A percentile compares a stretch with the other conserved stretches of the same genome.
phyloP scores from a whole-genome alignment of 306 rosid species.

The Urtica urens region DNA sequence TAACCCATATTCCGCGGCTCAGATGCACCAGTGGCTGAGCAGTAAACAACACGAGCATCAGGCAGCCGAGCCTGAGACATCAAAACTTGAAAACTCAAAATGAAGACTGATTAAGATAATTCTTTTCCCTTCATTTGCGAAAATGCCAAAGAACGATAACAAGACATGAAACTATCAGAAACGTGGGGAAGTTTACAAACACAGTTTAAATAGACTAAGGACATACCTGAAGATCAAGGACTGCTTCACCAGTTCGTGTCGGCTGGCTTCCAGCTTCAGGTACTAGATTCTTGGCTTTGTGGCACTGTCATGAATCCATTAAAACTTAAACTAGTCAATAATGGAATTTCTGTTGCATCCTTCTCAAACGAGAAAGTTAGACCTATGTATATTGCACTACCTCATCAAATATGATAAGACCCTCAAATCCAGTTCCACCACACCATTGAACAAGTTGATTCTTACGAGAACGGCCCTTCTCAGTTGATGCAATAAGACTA shows the following conservation, averaged over 20 bases:
- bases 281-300: slow-evolving; percentile 96
- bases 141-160: too few relatives aligned
- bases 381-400: slow-evolving; percentile 21
- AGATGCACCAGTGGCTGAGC: slow-evolving; percentile 98
- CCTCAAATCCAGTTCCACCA: slow-evolving; percentile 69
- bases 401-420: slow-evolving; percentile 87
- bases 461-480: slow-evolving; percentile 89
- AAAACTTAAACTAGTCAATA: slow-evolving; percentile 18
- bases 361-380: not conserved
- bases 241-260: slow-evolving; percentile 98
- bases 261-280: slow-evolving; percentile 99
- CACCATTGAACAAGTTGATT: slow-evolving; percentile 98
- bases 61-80: slow-evolving; percentile 69
- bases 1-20: slow-evolving; percentile 99
- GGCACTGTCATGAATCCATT: slow-evolving; percentile 52
- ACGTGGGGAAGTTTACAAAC: not conserved
- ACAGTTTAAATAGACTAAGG: slow-evolving; percentile 8
- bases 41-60: slow-evolving; percentile 82
- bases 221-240: slow-evolving; percentile 86
- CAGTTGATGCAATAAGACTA: slow-evolving; percentile 96
- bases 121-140: not conserved
- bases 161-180: too few relatives aligned
- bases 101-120: not conserved
- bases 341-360: slow-evolving; percentile 7
- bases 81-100: slow-evolving; percentile 12